A percentile compares a stretch with the other conserved stretches of the same genome.
These are phyloP conservation scores for Porphyrellus cyaneotinctus DNA, from an alignment of 768 basidiomycete species.

Conservation along the genomic window DNA sequence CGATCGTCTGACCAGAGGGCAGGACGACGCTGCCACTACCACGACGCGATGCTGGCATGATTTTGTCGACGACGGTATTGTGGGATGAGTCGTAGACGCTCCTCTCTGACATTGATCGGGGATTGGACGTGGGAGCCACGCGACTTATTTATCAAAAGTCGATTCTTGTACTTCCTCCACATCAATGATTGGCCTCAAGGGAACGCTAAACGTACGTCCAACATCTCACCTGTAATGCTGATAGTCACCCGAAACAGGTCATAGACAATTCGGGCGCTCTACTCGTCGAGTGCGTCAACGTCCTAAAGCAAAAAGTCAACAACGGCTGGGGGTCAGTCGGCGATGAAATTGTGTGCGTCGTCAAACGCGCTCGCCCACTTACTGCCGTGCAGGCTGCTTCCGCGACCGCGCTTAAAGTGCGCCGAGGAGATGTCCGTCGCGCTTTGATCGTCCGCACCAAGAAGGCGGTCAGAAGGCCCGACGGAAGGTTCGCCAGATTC, in stretches of 20 bases:
- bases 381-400: conserved; percentile 62
- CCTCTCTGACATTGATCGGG: neutral
- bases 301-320: conserved; percentile 93
- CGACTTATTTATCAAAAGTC: conserved; percentile 16
- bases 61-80: conserved; percentile 8
- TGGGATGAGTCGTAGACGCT: conserved; percentile 16
- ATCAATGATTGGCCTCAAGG: conserved; percentile 91
- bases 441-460: conserved; percentile 94
- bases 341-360: conserved; percentile 94
- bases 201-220: conserved; percentile 72
- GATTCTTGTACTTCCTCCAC: neutral
- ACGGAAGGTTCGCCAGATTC: conserved; percentile 84
- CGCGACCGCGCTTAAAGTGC: conserved; percentile 82
- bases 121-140: conserved; percentile 24
- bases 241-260: conserved; percentile 46
- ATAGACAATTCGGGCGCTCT: conserved; percentile 98
- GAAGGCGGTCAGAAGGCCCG: conserved; percentile 79
- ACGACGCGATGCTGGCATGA: conserved; percentile 67
- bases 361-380: conserved; percentile 85
- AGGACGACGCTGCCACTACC: conserved; percentile 73
- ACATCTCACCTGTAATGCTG: neutral
- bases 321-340: conserved; percentile 92
- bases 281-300: conserved; percentile 92
- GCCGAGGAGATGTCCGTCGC: conserved; percentile 90
- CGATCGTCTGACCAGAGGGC: conserved; percentile 72